Base-by-base conservation (phyloP, 2,329 filamentous ascomycete species). In the Septoria petroselini region DNA sequence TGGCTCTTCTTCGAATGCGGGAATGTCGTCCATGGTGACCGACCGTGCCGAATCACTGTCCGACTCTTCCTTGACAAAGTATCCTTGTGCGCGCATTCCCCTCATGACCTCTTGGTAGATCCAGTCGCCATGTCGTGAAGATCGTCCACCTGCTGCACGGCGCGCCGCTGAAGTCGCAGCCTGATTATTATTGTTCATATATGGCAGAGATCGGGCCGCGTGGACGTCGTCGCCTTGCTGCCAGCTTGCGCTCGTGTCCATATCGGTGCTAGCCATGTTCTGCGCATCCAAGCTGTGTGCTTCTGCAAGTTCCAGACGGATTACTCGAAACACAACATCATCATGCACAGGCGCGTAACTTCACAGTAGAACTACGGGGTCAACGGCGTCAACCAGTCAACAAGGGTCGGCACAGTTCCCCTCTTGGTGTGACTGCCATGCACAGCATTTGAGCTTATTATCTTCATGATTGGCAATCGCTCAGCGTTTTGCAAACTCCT, bases 161-260 rank as follows among this genome's bases (percentile, higher is more conserved):
- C 35, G 44, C 46, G 35, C 25, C 31, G 43, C 7, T 43, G 43
- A 18, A 38, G 50, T 15, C 34, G 25, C 48, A 48, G 31, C 54
- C 34, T 35, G 50, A 58, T 34, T 56, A 58, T 17, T 50, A 44
- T 59, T 64, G 54, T 57, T 64, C 48, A 66, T 53, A 53, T 64
- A 66, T 31, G 65, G 65, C 30, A 68, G 61, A 6, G 62, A 63
- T 52, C 66, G 64, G 3, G 66, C 66, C 18, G 64, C 65, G n/a
- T 67, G 58, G 39, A 66, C 65, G 14, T 25, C 23, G 19, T 19
- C 34, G 34, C 27, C 18, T 15, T 47, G 23, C 23, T 27, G 35
- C 43, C 57, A 39, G 59, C 49, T 67, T 61, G 51, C 59, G 61
- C 59, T 27, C 7, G 34, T 30, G 17, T 47, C 35, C 25, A 27